These are phyloP conservation scores for Talaromyces sp. DNA, from an alignment of 2,329 filamentous ascomycete species.

Conservation along the genomic window DNA sequence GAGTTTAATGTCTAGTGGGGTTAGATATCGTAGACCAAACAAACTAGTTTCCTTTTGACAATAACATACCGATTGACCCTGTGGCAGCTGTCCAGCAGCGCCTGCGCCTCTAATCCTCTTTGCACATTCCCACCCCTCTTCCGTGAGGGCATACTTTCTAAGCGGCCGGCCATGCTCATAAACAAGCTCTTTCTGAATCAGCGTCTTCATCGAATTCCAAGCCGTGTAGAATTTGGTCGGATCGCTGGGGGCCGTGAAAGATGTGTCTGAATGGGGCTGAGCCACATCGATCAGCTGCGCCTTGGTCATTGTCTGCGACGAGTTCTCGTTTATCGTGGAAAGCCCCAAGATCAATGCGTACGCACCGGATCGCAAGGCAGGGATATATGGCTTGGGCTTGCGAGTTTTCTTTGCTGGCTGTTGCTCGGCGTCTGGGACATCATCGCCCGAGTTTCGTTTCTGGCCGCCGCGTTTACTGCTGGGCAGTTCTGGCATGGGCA, in stretches of 20 bases:
- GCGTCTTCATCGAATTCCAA: constrained; percentile 77
- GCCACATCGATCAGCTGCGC: constrained; percentile 63
- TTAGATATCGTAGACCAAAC: neutral
- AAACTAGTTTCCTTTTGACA: no score
- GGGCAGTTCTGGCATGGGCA: constrained; percentile 62
- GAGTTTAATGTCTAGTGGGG: neutral
- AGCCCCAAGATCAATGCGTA: constrained; percentile 70
- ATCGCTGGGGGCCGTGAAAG: constrained; percentile 64
- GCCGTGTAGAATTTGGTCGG: constrained; percentile 70
- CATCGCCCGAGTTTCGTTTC: constrained; percentile 28
- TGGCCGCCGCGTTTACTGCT: constrained; percentile 31
- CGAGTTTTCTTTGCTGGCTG: constrained; percentile 52
- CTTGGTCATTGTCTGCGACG: constrained; percentile 60
- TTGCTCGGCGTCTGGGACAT: constrained; percentile 24
- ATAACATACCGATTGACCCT: neutral
- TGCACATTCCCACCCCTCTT: constrained; percentile 73
- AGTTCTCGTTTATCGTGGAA: constrained; percentile 54
- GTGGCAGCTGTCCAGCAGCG: neutral
- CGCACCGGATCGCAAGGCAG: constrained; percentile 65
- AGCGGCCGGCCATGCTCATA: constrained; percentile 65
- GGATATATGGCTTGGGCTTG: constrained; percentile 64
- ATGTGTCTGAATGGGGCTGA: constrained; percentile 68
- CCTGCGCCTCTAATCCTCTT: constrained; percentile 54
- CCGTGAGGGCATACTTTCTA: constrained; percentile 66
- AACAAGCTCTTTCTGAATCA: constrained; percentile 68